Percentiles rank a stretch among this genome's conserved stretches.
Conservation (phyloP, 345 rosid species). For the Crucihimalaya himalaica region DNA sequence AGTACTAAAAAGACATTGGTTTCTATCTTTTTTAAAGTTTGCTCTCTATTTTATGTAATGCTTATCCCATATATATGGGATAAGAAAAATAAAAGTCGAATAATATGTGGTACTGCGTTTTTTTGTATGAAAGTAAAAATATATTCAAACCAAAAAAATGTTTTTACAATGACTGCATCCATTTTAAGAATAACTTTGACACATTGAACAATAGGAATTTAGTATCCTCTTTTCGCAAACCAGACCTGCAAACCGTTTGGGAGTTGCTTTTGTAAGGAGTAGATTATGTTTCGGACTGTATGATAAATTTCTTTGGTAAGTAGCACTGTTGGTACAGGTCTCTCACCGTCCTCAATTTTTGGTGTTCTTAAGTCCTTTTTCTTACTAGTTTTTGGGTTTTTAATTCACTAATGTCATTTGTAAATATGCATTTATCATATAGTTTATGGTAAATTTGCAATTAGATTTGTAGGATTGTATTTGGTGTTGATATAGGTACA, state of each 20-base stretch:
- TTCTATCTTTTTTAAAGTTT: background rate
- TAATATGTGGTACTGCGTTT: background rate
- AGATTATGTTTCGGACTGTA: too few relatives aligned
- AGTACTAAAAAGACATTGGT: slow-evolving; percentile 7
- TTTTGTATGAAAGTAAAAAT: too few relatives aligned
- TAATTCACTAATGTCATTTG: background rate
- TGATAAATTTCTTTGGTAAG: too few relatives aligned
- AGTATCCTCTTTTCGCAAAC: too few relatives aligned
- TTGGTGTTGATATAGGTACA: background rate
- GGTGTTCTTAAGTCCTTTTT: background rate
- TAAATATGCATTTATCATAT: background rate
- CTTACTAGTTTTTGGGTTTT: background rate
- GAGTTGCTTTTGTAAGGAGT: too few relatives aligned
- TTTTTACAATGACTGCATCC: too few relatives aligned
- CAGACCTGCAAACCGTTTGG: too few relatives aligned
- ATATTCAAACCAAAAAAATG: too few relatives aligned
- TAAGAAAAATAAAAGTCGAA: slow-evolving; percentile 10
- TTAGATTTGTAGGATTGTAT: background rate
- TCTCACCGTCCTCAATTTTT: too few relatives aligned
- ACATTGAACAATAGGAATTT: too few relatives aligned
- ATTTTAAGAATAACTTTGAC: too few relatives aligned
- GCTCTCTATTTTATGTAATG: slow-evolving; percentile 5
- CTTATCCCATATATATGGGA: background rate
- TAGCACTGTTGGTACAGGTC: too few relatives aligned
- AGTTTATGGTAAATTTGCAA: background rate